Conservation (phyloP, 371 early-diverging fungal genomes). For the Mycotypha africana region DNA sequence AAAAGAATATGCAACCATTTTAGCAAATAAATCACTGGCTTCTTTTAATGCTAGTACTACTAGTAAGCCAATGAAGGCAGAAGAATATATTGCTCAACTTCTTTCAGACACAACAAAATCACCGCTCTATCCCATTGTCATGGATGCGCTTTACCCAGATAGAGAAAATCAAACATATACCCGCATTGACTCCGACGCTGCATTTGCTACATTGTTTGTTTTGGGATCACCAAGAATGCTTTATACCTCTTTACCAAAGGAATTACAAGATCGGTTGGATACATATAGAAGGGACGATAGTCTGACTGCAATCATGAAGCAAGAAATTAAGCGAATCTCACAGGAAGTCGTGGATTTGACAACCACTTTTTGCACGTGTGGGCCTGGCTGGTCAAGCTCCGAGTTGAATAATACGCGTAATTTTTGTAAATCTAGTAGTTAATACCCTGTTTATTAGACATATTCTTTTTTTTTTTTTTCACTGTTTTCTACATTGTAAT, state of each 20-base stretch:
- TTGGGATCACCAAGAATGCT: constrained; percentile 26
- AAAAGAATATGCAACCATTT: constrained; percentile 35
- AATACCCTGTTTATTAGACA: no score
- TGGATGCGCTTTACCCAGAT: constrained; percentile 32
- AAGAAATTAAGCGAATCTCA: constrained; percentile 24
- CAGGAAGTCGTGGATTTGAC: constrained; percentile 23
- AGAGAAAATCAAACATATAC: constrained; percentile 12
- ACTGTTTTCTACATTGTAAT: no score
- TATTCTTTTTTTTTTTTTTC: no score
- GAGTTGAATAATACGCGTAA: no score
- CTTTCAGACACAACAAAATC: constrained; percentile 37
- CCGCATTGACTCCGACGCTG: constrained; percentile 19
- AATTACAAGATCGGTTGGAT: constrained; percentile 19
- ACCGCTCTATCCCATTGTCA: constrained; percentile 38
- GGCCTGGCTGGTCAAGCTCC: constrained; percentile 19
- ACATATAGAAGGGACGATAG: constrained; percentile 13
- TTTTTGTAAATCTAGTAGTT: no score
- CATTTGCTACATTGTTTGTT: constrained; percentile 28
- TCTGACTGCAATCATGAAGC: constrained; percentile 16
- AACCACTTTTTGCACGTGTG: constrained; percentile 23
- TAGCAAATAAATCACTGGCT: constrained; percentile 35
- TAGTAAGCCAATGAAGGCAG: constrained; percentile 18
- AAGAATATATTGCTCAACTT: constrained; percentile 31
- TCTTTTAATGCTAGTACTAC: constrained; percentile 23
- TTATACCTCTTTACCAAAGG: constrained; percentile 22